Conservation (phyloP, 2,329 filamentous ascomycete genomes). For the Nigrospora osmanthi region DNA sequence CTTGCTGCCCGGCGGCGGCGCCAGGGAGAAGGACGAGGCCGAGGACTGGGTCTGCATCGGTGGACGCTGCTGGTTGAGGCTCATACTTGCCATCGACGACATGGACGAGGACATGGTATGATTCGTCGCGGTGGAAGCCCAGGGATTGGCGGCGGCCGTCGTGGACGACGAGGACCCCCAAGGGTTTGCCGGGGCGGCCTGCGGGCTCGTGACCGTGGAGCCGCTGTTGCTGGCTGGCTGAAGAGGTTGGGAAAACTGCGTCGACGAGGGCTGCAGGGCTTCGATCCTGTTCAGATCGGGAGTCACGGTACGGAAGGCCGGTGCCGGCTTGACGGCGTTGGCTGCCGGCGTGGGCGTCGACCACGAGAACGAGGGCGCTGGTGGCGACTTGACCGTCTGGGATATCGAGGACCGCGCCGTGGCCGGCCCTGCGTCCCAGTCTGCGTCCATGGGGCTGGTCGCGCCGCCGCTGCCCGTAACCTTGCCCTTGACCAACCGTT, state of each 20-base stretch:
- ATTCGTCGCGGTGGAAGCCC: background rate
- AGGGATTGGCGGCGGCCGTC: conserved; percentile 17
- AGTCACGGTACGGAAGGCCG: conserved; percentile 47
- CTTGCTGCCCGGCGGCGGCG: conserved; percentile 34
- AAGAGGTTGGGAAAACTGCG: conserved; percentile 56
- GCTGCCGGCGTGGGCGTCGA: conserved; percentile 46
- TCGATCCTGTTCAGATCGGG: conserved; percentile 50
- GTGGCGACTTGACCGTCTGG: conserved; percentile 24
- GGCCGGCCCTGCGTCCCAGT: conserved; percentile 35
- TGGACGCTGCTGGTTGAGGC: conserved; percentile 35
- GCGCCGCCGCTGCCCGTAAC: conserved; percentile 23
- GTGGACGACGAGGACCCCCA: conserved; percentile 21
- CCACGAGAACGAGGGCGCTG: conserved; percentile 54
- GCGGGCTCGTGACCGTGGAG: conserved; percentile 13
- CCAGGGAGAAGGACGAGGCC: conserved; percentile 47
- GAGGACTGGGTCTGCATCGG: conserved; percentile 21
- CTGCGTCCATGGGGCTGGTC: conserved; percentile 31
- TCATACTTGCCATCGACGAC: conserved; percentile 38
- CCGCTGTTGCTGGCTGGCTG: conserved; percentile 26
- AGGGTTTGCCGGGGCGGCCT: conserved; percentile 41
- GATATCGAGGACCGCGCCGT: conserved; percentile 21
- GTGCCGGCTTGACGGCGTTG: conserved; percentile 27
- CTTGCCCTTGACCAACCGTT: conserved; percentile 78
- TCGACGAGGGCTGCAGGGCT: conserved; percentile 47
- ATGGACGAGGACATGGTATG: conserved; percentile 21